phyloP scores from a whole-genome alignment of 73 alveolate species.

The Paramecium biaurelia region DNA sequence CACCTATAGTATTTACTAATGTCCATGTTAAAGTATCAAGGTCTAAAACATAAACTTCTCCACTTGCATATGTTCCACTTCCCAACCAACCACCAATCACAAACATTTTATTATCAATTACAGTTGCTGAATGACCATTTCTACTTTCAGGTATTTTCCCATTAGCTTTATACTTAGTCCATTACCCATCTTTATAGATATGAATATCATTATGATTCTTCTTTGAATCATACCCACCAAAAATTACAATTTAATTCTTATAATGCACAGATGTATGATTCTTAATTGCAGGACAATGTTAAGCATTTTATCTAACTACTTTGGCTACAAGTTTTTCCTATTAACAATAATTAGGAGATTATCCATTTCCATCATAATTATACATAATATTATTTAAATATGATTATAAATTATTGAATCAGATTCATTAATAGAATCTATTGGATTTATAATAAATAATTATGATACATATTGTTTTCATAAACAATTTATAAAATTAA shows the following conservation, averaged over 20 bases:
- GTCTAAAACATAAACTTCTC: constrained; percentile 79
- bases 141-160: constrained; percentile 87
- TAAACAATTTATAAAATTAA: background rate
- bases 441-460: too few species aligned
- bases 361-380: background rate
- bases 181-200: constrained; percentile 62
- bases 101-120: constrained; percentile 74
- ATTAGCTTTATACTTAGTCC: constrained; percentile 65
- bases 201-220: constrained; percentile 78
- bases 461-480: background rate
- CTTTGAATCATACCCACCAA: constrained; percentile 87
- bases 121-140: constrained; percentile 94
- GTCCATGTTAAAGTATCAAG: constrained; percentile 71
- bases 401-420: background rate
- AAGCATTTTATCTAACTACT: background rate
- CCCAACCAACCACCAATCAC: constrained; percentile 94
- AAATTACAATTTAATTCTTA: constrained; percentile 71
- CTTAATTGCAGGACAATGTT: constrained; percentile 66
- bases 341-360: background rate
- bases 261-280: constrained; percentile 86
- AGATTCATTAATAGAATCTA: background rate
- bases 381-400: background rate
- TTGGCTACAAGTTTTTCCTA: background rate
- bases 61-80: constrained; percentile 80
- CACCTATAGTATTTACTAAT: constrained; percentile 69